Conservation (phyloP, 2,329 filamentous ascomycete species). For the Trichoderma harzianum region DNA sequence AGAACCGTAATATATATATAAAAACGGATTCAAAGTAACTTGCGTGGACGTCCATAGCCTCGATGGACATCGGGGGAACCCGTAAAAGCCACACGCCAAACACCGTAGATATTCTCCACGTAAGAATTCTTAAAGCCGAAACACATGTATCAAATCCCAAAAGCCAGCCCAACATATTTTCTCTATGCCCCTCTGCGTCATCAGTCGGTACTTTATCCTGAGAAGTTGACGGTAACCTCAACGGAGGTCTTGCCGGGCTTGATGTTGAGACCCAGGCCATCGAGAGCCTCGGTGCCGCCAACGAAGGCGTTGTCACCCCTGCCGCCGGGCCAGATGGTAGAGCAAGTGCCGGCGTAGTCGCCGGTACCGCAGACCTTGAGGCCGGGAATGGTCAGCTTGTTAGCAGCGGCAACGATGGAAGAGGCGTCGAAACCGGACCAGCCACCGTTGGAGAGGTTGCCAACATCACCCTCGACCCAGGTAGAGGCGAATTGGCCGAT, state of each 20-base stretch:
- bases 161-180: constrained; percentile 4
- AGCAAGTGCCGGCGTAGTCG: constrained; percentile 40
- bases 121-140: constrained; percentile 10
- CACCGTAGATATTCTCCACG: constrained; percentile 17
- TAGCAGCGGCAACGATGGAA: constrained; percentile 42
- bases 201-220: neutral
- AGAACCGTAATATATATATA: constrained; percentile 19
- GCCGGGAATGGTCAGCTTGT: constrained; percentile 31
- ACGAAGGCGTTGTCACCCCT: constrained; percentile 39
- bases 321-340: constrained; percentile 37
- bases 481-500: constrained; percentile 42
- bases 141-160: constrained; percentile 10
- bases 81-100: constrained; percentile 20
- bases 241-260: constrained; percentile 29
- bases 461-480: constrained; percentile 52
- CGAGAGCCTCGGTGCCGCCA: constrained; percentile 34
- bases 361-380: constrained; percentile 38
- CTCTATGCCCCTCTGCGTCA: constrained; percentile 2
- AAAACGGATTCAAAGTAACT: constrained; percentile 14
- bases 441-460: constrained; percentile 41
- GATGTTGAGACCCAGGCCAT: constrained; percentile 43
- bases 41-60: constrained; percentile 6
- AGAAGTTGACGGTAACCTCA: constrained; percentile 33
- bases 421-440: constrained; percentile 53
- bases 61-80: constrained; percentile 13